These are phyloP conservation scores for Fraxinus platypoda DNA, from an alignment of 305 asterid genomes.

Conservation along the genomic window DNA sequence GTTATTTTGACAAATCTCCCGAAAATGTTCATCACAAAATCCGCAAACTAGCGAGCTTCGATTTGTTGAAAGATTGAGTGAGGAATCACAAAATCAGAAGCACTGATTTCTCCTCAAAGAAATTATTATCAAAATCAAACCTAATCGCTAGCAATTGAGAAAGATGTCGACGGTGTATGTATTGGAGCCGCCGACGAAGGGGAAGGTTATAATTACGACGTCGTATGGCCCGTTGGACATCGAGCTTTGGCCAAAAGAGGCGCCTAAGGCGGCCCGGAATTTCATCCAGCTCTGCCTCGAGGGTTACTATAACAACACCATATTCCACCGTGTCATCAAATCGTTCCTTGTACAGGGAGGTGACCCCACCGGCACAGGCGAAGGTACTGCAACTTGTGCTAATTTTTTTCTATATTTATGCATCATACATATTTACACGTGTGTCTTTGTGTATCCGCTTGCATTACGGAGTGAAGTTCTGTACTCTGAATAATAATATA, in stretches of 20 bases:
- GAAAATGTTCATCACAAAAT: not conserved
- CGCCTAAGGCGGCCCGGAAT: conserved; percentile 94
- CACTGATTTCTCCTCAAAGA: not conserved
- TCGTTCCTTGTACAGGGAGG: conserved; percentile 85
- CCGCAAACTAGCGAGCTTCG: not conserved
- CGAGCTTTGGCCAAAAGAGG: conserved; percentile 97
- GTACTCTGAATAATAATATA: not conserved
- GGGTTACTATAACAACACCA: conserved; percentile 74
- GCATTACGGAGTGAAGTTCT: not conserved
- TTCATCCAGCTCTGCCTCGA: conserved; percentile 95
- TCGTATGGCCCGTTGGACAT: conserved; percentile 85
- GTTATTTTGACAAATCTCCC: too few relatives aligned
- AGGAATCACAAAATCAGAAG: not conserved
- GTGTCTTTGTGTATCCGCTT: not conserved
- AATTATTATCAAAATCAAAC: not conserved
- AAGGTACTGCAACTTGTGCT: conserved; percentile 39
- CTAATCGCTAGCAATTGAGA: not conserved
- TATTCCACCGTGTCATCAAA: conserved; percentile 82
- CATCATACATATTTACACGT: not conserved
- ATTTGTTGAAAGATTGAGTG: not conserved
- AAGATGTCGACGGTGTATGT: conserved; percentile 87
- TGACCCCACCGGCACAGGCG: conserved; percentile 79
- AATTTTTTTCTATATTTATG: not conserved
- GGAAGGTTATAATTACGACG: conserved; percentile 77
- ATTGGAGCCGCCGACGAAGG: conserved; percentile 95